Evolutionary conservation across 495 filamentous ascomycete species (phyloP), one percentile per base, ranked within the genome.

Genomic region (Trichoderma virens): DNA sequence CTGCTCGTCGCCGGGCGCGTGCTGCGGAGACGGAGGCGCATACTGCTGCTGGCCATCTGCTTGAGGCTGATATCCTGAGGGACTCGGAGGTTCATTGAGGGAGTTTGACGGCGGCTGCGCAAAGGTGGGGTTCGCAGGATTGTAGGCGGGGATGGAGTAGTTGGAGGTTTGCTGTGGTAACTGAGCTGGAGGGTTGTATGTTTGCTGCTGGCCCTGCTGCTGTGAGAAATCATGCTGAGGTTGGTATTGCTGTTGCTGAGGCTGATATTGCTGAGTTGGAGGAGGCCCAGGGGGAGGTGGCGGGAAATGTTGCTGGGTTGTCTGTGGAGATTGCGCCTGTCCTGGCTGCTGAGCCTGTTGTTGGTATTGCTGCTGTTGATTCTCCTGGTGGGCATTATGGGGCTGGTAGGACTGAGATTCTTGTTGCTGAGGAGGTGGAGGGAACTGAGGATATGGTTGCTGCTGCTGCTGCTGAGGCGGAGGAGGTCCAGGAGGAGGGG

Each of bases 101-200:
- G 51, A 9, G 9, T 56, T 56, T 8, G 60, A 34, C 0, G 66
- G 65, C 5, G 63, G 68, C 0, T 68, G 67, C 11, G 70, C 69
- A 23, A 64, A 72, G 39, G 70, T 65, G 2, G 71, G 69, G 9
- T 72, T 62, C 11, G 65, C 45, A 3, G 72, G 71, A 41, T 74
- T 61, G 65, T 72, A 72, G 3, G 60, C 23, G 0, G 71, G 70
- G 60, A 73, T 70, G 23, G 69, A 28, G 56, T 70, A 73, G 61
- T 71, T 68, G 14, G 72, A 69, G n/a, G 28, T 35, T 25, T 51
- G 25, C 9, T 51, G 45, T n/a, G 61, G 13, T 34, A 13, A 27
- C 25, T 51, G 18, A 14, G 32, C 18, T 16, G 20, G 61, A 11
- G 34, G 61, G 7, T 51, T 51, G 45, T 51, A 51, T 25, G 45